Evolutionary conservation across 129 eudicot genomes (phyloP).

Genomic region (Deinandra increscens): DNA sequence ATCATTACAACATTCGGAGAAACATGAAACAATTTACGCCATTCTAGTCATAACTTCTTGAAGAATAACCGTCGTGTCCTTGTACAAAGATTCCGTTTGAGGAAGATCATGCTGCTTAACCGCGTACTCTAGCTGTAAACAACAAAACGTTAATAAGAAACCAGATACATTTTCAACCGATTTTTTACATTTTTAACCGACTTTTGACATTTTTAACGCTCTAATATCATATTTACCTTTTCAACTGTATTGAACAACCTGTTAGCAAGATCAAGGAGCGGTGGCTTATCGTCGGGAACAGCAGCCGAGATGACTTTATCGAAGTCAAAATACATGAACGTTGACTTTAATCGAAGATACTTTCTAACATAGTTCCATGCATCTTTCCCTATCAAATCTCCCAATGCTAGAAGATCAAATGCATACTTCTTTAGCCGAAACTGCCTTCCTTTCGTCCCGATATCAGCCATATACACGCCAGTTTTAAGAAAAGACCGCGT

Average conservation of each 20-base stretch:
- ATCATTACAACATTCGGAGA: neutral
- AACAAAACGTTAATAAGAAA: neutral
- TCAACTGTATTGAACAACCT: slow-evolving; percentile 73
- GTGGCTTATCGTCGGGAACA: slow-evolving; percentile 52
- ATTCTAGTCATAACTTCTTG: slow-evolving; percentile 76
- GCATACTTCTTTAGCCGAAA: slow-evolving; percentile 65
- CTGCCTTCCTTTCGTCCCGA: slow-evolving; percentile 62
- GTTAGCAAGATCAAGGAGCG: slow-evolving; percentile 77
- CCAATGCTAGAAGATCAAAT: slow-evolving; percentile 80
- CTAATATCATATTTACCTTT: slow-evolving; percentile 46
- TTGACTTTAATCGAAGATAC: slow-evolving; percentile 67
- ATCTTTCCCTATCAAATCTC: slow-evolving; percentile 73
- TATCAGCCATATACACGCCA: slow-evolving; percentile 71
- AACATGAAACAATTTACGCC: slow-evolving; percentile 46
- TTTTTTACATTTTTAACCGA: neutral
- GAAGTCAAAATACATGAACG: slow-evolving; percentile 84
- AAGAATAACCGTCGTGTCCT: slow-evolving; percentile 58
- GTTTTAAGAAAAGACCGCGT: slow-evolving; percentile 72
- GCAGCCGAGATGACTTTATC: slow-evolving; percentile 83
- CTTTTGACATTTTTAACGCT: neutral
- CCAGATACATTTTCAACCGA: neutral
- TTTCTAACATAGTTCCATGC: slow-evolving; percentile 63
- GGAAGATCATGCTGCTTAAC: slow-evolving; percentile 52
- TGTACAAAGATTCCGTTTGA: slow-evolving; percentile 50
- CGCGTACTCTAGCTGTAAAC: slow-evolving; percentile 70